Evolutionary conservation across 768 basidiomycete genomes (phyloP), one percentile per base, ranked within the genome.

Genomic region (Candolleomyces efflorescens): DNA sequence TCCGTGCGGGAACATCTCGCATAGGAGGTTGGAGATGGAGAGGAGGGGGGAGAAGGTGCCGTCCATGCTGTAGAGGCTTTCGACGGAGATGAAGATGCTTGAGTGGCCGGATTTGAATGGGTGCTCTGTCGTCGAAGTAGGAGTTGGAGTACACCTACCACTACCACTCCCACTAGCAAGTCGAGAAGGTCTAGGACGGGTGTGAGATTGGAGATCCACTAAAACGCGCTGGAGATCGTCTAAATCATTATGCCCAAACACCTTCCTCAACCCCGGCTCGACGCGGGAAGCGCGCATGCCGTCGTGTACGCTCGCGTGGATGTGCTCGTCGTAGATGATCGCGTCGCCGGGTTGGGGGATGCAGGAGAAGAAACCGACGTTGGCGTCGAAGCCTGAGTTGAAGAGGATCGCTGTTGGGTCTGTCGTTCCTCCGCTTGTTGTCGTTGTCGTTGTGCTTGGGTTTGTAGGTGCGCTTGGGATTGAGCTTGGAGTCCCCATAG

Each of bases 31-130:
- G 37, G 87, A 81, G 48, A 97, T 85, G 44, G 82, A 81, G 15
- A 54, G 54, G 26, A 98, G 75, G 0, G 93, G 94, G 0, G 89
- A 80, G 59, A 96, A 80, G 24, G 94, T 96, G 13, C 96, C 96
- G 63, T 98, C 96, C 96, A 98, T 98, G 56, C 88, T 91, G 64
- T 98, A 98, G 46, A 98, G 70, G 38, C 85, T 87, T 77, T 98
- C 96, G 6, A 97, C 86, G 0, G 92, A 86, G 12, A 98, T 70
- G 65, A 95, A 97, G 3, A 91, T 71, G 63, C 75, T 86, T 53
- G 43, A 60, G 24, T 72, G 68, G 0, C 82, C 84, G 0, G 62
- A 59, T 55, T 61, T 63, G 15, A 85, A 63, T 1, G 15, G 43
- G 38, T 66, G 71, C 0, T 68, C 65, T n/a, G 23, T 67, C 47